Evolutionary conservation across 2,329 filamentous ascomycete species (phyloP), one percentile per base, ranked within the genome.

Genomic region (Thermomyces lanuginosus): DNA sequence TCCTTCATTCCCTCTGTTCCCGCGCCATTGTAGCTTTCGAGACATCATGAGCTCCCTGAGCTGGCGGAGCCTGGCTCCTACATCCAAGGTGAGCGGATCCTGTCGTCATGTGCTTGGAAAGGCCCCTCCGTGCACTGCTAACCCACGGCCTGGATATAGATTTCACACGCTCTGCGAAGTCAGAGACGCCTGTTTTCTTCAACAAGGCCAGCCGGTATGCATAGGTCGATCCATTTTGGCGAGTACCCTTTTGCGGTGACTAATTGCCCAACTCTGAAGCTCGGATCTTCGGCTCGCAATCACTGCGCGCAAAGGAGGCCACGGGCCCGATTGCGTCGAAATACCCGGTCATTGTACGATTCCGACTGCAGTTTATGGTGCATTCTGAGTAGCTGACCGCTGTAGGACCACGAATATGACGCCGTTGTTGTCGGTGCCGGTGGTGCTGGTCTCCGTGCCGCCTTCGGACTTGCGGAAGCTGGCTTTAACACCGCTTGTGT

Each of bases 351-450:
- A 84, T 98, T 56, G 78, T 81, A 70, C 58, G 76, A 66, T 41
- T 19, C 28, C 7, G 30, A 21, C 8, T n/a, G 20, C 24, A 23
- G 8, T 16, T 14, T 21, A 28, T 19, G 13, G 11, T 12, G 14
- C 13, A 16, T 17, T 16, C 6, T 4, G 22, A 26, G 23, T 24
- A 26, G 42, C 39, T 42, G 35, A 44, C 40, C 30, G 24, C 31
- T 35, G 15, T 48, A 83, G 73, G 89, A 95, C 56, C 89, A 98
- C 61, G 83, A 95, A 61, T 95, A 93, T 61, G 89, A 95, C 77
- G 86, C 86, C 36, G 67, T 98, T 44, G 89, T 98, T 35, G 82
- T 66, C 28, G 63, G 63, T 44, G 70, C 70, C 34, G 70, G 70
- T 35, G 70, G 70, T 43, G 67, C 70, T 34, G 70, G 70, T 44